Conservation (phyloP, 2,329 filamentous ascomycete genomes). For the Colletotrichum limetticola region DNA sequence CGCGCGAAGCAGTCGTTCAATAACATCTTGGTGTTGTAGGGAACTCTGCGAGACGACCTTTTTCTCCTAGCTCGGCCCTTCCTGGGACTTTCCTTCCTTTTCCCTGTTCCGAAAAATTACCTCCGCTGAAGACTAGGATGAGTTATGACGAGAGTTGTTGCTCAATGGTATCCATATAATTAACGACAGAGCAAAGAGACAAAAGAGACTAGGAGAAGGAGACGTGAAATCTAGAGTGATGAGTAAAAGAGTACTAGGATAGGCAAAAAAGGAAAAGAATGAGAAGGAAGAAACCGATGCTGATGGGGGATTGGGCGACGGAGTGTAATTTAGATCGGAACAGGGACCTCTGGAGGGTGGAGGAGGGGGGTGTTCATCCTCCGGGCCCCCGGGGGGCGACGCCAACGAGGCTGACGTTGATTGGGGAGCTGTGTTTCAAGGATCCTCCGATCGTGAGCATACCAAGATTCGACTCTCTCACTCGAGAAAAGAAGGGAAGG, state of each 20-base stretch:
- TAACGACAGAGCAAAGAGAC: neutral
- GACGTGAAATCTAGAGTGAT: neutral
- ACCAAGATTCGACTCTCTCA: neutral
- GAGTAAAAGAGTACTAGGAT: neutral
- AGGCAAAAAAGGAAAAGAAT: constrained; percentile 15
- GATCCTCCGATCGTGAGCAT: constrained; percentile 28
- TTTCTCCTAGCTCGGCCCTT: neutral
- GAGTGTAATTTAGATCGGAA: constrained; percentile 33
- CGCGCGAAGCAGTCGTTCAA: constrained; percentile 45
- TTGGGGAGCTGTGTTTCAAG: constrained; percentile 24
- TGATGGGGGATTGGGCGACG: constrained; percentile 19
- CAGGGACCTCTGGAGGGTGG: constrained; percentile 11
- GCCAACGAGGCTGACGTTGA: constrained; percentile 27
- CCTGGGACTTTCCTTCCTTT: neutral
- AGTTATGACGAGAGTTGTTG: neutral
- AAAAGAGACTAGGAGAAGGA: constrained; percentile 4
- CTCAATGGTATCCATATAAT: neutral
- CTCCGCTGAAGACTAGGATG: neutral
- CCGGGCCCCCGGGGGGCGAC: constrained; percentile 1
- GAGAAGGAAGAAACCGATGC: neutral
- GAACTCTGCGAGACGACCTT: neutral
- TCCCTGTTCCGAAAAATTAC: neutral
- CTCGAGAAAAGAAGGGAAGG: neutral
- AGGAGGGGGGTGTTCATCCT: neutral
- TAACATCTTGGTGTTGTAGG: constrained; percentile 38